Conservation (phyloP, 176 grass and related monocot genomes). For the Lolium perenne region DNA sequence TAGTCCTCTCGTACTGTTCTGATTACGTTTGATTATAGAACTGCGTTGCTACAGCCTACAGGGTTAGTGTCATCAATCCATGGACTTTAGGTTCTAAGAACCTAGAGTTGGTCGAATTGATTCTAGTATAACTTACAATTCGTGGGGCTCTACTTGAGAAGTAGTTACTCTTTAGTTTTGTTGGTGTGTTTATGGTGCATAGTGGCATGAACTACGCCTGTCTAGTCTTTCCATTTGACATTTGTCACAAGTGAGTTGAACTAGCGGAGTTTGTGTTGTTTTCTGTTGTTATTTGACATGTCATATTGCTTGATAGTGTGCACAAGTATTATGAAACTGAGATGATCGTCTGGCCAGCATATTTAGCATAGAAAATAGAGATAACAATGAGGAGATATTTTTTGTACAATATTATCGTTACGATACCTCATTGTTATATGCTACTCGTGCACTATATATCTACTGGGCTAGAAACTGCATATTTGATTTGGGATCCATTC, state of each 20-base stretch:
- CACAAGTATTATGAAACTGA: background rate
- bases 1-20: background rate
- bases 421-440: background rate
- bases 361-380: background rate
- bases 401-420: background rate
- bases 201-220: background rate
- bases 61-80: background rate
- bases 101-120: background rate
- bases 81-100: background rate
- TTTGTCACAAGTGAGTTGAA: background rate
- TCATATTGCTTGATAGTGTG: background rate
- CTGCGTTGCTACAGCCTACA: background rate
- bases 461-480: background rate
- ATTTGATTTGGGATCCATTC: background rate
- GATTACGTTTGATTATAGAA: background rate
- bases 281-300: background rate
- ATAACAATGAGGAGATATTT: background rate
- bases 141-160: background rate
- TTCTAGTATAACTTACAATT: background rate
- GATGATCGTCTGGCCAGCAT: background rate
- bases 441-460: background rate
- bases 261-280: background rate
- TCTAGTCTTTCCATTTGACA: background rate
- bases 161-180: background rate
- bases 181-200: background rate